Base-by-base conservation (phyloP, 768 basidiomycete species). In the Agrocybe praecox region DNA sequence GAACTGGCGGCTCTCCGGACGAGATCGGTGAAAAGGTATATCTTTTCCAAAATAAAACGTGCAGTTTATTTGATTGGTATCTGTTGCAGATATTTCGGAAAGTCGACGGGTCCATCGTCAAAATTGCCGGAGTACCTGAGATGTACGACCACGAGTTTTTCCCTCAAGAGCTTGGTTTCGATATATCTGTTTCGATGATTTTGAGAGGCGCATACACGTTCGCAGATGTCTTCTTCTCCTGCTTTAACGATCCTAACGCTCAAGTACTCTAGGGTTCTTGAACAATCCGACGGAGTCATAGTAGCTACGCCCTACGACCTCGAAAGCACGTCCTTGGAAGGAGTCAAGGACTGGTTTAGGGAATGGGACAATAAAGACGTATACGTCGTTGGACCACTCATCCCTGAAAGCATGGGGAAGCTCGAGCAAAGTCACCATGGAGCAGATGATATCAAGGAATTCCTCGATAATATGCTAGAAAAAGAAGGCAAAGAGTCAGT, bases 401-500 rank as follows among this genome's bases (percentile, higher is more conserved):
- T 56, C 21, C 55, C 47, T 5, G 36, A 40, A 15, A 40, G 14
- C 12, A 15, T 40, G 5, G 36, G 36, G n/a, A 40, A 40, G 36
- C 14, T n/a, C 14, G 36, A 40, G 14, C 36, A 40, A 40, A 40
- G 36, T 12, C 36, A 40, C 14, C 36, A 40, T 5, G 36, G 36
- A 15, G 36, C 33, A 1, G 26, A 42, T 2, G 57, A 51, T 12
- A 42, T 62, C n/a, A 48, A 56, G 14, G 34, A 10, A 5, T 62
- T 62, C 26, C 43, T 62, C 32, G 47, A 58, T 18, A 46, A 49
- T 24, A 52, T 46, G 32, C 51, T 58, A 2, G 10, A 34, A 14
- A 53, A 58, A 34, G 17, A 53, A n/a, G 57, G 61, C 2, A 24
- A 53, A 14, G 42, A 58, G 10, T 62, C 61, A 6, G 61, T 62